Evolutionary conservation across 2,329 filamentous ascomycete species (phyloP), one percentile per base, ranked within the genome.

Genomic region (Colletotrichum sp.): DNA sequence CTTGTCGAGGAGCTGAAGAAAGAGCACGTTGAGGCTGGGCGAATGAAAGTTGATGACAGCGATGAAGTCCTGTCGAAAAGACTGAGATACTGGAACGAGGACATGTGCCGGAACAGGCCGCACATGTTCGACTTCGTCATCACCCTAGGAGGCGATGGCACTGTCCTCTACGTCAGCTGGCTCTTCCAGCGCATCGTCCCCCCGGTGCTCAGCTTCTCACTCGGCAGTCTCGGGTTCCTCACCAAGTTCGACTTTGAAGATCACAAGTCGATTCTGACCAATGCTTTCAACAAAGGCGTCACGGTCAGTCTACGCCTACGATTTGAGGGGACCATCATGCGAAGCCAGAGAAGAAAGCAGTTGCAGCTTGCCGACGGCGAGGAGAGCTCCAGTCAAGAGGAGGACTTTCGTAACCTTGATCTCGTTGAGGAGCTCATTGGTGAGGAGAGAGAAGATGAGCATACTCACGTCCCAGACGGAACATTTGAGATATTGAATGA

Each of bases 131-230:
- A 99, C 84, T 98, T 99, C 81, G 93, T 98, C 68, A 92, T 99
- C 63, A 98, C 96, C 0, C 90, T 98, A 4, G 96, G 96, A 65
- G 97, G 97, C 14, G 97, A 99, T 82, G 97, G 97, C n/a, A 99
- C 97, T 0, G 96, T 99, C 8, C 88, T 99, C 13, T 99, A 98
- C 82, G 95, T 96, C 6, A 98, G 95, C 82, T 99, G 96, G 96
- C 89, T 99, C 2, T 99, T 99, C 83, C 97, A 99, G 86, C 92
- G 95, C 57, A 94, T 99, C 63, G 96, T 99, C 1, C 97, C 97
- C 7, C 97, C 97, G 0, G 95, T 98, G 1, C 88, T 99, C 77
- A 96, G 95, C 77, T 99, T 99, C 83, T 92, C 96, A 1, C 88
- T 99, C 12, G 97, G 97, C 10, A 98, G 96, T 28, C 88, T 99